A percentile compares a stretch with the other conserved stretches of the same genome.
phyloP scores from a whole-genome alignment of 1,284 basidiomycete genomes.

The Polyporus tsugae region DNA sequence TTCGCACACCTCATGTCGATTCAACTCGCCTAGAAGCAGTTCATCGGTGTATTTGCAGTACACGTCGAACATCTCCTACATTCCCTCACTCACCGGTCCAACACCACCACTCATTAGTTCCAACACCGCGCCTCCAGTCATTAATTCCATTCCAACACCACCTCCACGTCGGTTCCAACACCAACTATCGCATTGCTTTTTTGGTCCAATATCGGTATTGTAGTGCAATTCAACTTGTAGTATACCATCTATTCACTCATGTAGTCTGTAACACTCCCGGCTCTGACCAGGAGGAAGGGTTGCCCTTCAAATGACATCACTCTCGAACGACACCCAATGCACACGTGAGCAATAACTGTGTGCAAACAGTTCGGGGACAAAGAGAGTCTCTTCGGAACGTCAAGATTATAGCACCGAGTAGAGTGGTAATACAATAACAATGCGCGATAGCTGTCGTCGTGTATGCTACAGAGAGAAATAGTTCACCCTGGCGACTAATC shows the following conservation, averaged over 20 bases:
- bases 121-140: background rate
- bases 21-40: conserved; percentile 35
- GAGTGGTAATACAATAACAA: conserved; percentile 33
- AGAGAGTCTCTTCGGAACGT: background rate
- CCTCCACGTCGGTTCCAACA: conserved; percentile 2
- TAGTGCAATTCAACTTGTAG: conserved; percentile 40
- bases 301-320: background rate
- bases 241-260: conserved; percentile 17
- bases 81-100: background rate
- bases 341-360: background rate
- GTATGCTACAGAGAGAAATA: conserved; percentile 29
- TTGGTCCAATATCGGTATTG: conserved; percentile 29
- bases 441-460: conserved; percentile 29
- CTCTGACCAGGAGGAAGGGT: background rate
- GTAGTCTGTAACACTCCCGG: background rate
- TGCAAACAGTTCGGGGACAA: background rate
- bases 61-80: conserved; percentile 16
- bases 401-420: conserved; percentile 24
- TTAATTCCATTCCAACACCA: background rate
- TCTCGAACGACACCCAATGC: background rate
- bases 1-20: conserved; percentile 27
- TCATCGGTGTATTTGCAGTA: conserved; percentile 32
- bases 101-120: background rate
- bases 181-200: conserved; percentile 17
- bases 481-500: conserved; percentile 42